phyloP scores from a whole-genome alignment of 108 stramenopile species.

The Aurantiochytrium sp. region DNA sequence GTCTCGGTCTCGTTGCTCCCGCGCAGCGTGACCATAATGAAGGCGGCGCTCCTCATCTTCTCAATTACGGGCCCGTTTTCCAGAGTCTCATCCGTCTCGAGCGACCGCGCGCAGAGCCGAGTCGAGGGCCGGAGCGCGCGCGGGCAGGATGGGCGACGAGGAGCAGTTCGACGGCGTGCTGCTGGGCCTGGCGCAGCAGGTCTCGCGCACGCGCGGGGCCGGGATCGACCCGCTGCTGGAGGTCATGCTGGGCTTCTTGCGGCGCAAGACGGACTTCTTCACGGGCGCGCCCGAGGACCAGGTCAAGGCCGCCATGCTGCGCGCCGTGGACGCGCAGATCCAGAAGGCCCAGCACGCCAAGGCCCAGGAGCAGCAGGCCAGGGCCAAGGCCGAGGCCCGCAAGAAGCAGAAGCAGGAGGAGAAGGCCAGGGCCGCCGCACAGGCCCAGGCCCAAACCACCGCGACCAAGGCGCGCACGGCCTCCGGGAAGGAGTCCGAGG shows the following conservation, averaged over 20 bases:
- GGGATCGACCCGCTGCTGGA: constrained; percentile 98
- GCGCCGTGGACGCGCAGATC: constrained; percentile 70
- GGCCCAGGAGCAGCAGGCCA: constrained; percentile 29
- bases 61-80: too few species aligned
- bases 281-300: constrained; percentile 55
- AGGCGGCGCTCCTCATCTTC: not conserved
- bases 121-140: not conserved
- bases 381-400: constrained; percentile 19
- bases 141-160: constrained; percentile 63
- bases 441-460: not conserved
- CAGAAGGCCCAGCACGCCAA: constrained; percentile 45
- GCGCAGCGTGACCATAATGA: too few species aligned
- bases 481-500: constrained; percentile 50
- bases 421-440: not conserved
- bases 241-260: constrained; percentile 87
- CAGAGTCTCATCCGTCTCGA: too few species aligned
- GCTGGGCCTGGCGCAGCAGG: constrained; percentile 84
- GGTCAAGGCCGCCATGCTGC: constrained; percentile 57
- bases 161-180: constrained; percentile 95
- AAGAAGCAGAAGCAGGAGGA: not conserved
- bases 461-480: constrained; percentile 42
- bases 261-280: constrained; percentile 99
- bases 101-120: not conserved
- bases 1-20: too few species aligned
- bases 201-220: constrained; percentile 40